phyloP scores from a whole-genome alignment of 2,329 filamentous ascomycete species.

The Xylaria sp. region DNA sequence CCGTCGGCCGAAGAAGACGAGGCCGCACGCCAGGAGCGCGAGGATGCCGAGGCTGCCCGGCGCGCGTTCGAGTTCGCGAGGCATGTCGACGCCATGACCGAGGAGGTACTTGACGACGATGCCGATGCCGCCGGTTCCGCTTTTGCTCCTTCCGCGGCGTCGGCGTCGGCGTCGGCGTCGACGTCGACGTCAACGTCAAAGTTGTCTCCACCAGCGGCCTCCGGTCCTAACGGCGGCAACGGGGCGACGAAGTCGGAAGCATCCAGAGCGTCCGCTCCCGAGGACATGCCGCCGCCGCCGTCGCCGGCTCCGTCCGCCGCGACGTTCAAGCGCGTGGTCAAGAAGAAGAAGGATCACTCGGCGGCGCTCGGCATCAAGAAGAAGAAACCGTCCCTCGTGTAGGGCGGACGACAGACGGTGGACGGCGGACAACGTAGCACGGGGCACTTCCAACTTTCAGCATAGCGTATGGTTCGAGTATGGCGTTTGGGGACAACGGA shows the following conservation, averaged over 20 bases:
- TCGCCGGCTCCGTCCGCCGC: too few relatives aligned
- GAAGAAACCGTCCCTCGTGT: conserved; percentile 70
- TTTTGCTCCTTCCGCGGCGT: neutral
- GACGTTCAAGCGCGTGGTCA: conserved; percentile 76
- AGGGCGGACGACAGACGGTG: conserved; percentile 1
- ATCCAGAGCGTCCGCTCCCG: conserved; percentile 10
- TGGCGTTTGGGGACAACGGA: conserved; percentile 9
- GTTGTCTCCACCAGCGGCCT: conserved; percentile 18
- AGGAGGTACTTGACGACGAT: conserved; percentile 46
- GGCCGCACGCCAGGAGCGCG: conserved; percentile 68
- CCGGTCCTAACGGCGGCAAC: conserved; percentile 34
- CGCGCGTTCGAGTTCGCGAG: conserved; percentile 72
- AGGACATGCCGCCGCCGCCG: conserved; percentile 60
- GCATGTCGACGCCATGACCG: conserved; percentile 55
- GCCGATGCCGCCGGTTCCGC: conserved; percentile 4
- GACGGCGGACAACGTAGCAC: conserved; percentile 1
- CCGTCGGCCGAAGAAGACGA: conserved; percentile 64
- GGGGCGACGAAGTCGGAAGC: conserved; percentile 33
- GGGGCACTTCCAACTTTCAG: neutral
- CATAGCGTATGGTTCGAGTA: conserved; percentile 8
- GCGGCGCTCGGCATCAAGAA: conserved; percentile 85
- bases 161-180: conserved; percentile 7
- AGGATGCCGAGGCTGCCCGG: conserved; percentile 81
- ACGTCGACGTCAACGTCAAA: conserved; percentile 14
- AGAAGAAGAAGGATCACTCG: conserved; percentile 84